Conservation (phyloP, 192 early-diverging fungal genomes). For the Coemansia sp. region DNA sequence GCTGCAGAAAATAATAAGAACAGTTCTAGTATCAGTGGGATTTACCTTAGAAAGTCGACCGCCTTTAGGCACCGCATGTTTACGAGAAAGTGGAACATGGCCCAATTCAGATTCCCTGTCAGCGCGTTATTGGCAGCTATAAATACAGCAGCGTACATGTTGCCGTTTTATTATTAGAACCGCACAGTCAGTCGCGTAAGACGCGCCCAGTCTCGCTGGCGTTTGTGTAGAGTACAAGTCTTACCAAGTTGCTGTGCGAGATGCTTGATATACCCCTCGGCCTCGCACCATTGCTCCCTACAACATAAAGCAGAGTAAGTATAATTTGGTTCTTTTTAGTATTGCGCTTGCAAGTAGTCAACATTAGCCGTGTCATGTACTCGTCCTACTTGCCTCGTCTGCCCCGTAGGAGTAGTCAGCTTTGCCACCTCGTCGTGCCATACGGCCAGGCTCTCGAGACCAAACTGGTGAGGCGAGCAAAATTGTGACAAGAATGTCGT, state of each 20-base stretch:
- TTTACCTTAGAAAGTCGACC: constrained; percentile 40
- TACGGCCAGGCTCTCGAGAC: constrained; percentile 39
- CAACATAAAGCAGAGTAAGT: background rate
- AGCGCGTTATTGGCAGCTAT: constrained; percentile 38
- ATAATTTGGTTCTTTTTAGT: background rate
- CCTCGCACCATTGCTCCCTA: constrained; percentile 43
- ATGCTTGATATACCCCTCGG: constrained; percentile 29
- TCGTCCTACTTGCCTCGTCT: constrained; percentile 16
- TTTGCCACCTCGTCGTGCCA: constrained; percentile 52
- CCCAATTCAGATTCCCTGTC: constrained; percentile 52
- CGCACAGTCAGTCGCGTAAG: background rate
- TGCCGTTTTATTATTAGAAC: constrained; percentile 7
- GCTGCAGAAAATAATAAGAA: background rate
- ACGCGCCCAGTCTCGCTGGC: background rate
- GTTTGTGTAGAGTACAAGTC: background rate
- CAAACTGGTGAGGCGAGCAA: constrained; percentile 43
- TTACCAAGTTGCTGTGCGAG: constrained; percentile 43
- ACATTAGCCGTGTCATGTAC: background rate
- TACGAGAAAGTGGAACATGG: constrained; percentile 48
- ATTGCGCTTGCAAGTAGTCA: background rate
- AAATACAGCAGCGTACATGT: constrained; percentile 9
- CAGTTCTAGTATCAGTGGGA: background rate
- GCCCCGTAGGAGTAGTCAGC: constrained; percentile 12
- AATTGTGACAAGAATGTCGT: constrained; percentile 34
- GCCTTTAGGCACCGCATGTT: constrained; percentile 53